phyloP scores from a whole-genome alignment of 768 basidiomycete genomes.

The Termitomyces sp. region DNA sequence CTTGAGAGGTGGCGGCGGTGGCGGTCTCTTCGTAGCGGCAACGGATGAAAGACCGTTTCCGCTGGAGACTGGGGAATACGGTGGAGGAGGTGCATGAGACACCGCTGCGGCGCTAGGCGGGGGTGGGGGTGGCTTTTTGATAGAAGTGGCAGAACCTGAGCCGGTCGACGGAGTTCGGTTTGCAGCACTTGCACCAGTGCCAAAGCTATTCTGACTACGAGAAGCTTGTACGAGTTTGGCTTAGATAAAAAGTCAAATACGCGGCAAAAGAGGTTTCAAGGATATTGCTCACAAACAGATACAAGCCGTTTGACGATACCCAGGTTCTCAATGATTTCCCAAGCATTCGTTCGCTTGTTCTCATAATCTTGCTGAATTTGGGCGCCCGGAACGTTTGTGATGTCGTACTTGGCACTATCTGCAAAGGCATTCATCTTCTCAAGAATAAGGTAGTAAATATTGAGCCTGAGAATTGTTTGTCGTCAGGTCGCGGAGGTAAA shows the following conservation, averaged over 20 bases:
- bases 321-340: slow-evolving; percentile 72
- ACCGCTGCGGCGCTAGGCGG: slow-evolving; percentile 34
- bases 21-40: slow-evolving; percentile 66
- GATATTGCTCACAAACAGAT: slow-evolving; percentile 66
- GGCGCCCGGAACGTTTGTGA: slow-evolving; percentile 56
- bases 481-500: background rate
- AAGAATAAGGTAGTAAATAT: slow-evolving; percentile 89
- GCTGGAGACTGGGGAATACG: slow-evolving; percentile 30
- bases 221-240: slow-evolving; percentile 65
- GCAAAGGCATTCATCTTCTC: slow-evolving; percentile 92
- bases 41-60: slow-evolving; percentile 22
- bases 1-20: slow-evolving; percentile 90
- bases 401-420: slow-evolving; percentile 70
- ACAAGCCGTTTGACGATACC: slow-evolving; percentile 79
- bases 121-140: slow-evolving; percentile 50
- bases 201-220: slow-evolving; percentile 27
- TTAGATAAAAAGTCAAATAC: slow-evolving; percentile 20
- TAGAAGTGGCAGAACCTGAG: slow-evolving; percentile 29
- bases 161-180: slow-evolving; percentile 24
- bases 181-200: slow-evolving; percentile 29
- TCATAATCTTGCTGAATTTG: slow-evolving; percentile 79
- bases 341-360: slow-evolving; percentile 77
- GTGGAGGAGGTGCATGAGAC: slow-evolving; percentile 38
- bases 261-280: background rate
- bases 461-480: slow-evolving; percentile 50